These are phyloP conservation scores for Vicia villosa DNA, from an alignment of 306 rosid species.

Conservation along the genomic window DNA sequence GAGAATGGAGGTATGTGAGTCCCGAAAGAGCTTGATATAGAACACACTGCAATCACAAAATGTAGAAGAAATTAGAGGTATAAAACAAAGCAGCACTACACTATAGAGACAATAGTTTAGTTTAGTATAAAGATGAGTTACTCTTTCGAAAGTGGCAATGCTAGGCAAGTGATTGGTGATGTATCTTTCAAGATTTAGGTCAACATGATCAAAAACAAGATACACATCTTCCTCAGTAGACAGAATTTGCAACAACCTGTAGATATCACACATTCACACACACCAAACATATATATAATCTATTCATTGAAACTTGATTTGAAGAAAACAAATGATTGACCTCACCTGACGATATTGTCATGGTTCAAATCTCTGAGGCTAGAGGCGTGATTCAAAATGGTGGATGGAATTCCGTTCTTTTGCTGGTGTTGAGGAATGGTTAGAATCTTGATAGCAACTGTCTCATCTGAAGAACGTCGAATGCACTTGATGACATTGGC, in stretches of 20 bases:
- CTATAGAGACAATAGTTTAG: too few species aligned
- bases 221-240: background rate
- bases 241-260: conserved; percentile 9
- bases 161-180: background rate
- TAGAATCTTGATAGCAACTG: conserved; percentile 1
- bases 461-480: too few species aligned
- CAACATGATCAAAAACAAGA: conserved; percentile 1
- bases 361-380: background rate
- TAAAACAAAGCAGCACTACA: too few species aligned
- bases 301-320: too few species aligned
- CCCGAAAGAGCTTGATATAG: conserved; percentile 10
- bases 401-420: background rate
- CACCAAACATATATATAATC: too few species aligned
- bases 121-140: too few species aligned
- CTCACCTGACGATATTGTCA: background rate
- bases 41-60: too few species aligned
- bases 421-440: background rate
- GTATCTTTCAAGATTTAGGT: background rate
- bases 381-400: background rate
- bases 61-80: too few species aligned
- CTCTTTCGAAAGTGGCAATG: background rate
- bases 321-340: too few species aligned
- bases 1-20: conserved; percentile 5
- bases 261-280: background rate
- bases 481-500: background rate